Base-by-base conservation (phyloP, 306 rosid genomes). In the Cucumis hystrix region DNA sequence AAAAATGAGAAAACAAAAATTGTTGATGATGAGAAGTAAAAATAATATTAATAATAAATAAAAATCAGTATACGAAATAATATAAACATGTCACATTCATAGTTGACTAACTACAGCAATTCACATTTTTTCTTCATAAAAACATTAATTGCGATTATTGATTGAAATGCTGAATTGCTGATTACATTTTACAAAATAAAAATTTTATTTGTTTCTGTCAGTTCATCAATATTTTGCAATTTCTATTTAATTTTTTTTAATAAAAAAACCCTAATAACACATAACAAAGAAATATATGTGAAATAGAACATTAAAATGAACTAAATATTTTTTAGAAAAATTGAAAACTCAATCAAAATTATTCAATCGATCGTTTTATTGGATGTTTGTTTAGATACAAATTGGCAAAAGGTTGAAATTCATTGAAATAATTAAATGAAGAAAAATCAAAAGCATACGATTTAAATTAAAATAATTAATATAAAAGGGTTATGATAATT, bases 101-200 rank as follows among this genome's bases (percentile, higher is more conserved):
- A n/a, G 76, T 71, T 47, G 76, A 47, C 43, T 49, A 71, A 58
- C 76, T 25, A 49, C 59, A 71, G 60, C 58, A 71, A 25, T 71
- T 47, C 73, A 25, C 59, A 71, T 47, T 25, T 71, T 23, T 71
- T 30, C 14, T 49, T 71, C 76, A 71, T 21, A 71, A 71, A 67
- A 40, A 49, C 37, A 71, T 71, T 71, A 71, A 71, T 71, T 49
- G 59, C 16, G 60, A 63, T 63, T 49, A 63, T 63, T 49, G 76
- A 71, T 71, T 71, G 76, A 49, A 57, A 49, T 45, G 2, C 54
- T 71, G 76, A 49, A 57, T 25, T 45, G 5, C 54, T 67, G 47
- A 40, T 67, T 43, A 18, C 18, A 67, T 10, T 10, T 67, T 40
- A 7, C 0, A 40, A 21, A 43, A 13, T 4, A 20, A 43, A 20